Evolutionary conservation across 805 yeast species (phyloP), one percentile per base, ranked within the genome.

Genomic region (Sugiyamaella mastotermitis): DNA sequence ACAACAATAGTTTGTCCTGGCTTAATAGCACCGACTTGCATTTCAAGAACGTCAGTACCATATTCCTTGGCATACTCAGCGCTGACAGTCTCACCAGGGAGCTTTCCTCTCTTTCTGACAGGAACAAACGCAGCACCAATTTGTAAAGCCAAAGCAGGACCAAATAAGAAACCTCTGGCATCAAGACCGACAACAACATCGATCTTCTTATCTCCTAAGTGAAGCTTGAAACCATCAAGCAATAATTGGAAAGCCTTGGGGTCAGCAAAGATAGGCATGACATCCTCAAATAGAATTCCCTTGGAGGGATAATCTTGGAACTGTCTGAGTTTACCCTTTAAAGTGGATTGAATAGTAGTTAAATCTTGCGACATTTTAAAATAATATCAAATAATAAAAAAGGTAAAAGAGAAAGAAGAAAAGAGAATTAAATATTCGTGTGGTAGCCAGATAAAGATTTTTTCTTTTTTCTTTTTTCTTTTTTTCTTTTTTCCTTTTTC

Each of bases 101-200:
- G 72, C 66, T 92, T 92, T 42, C 97, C 97, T 40, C 78, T 78
- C 68, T 92, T 92, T 72, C 99, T 84, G 31, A 92, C 81, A 17
- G 99, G 97, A 37, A 90, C 83, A 54, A 92, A 92, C 7, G 96
- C 94, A 25, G 90, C 88, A 46, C 80, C 80, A 42, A 92, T 63
- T 40, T 84, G 90, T 48, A 92, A 71, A 6, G 98, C 98, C 51
- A 92, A 71, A 24, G 97, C 69, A 31, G 99, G 99, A 10, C 97
- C 99, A 55, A 92, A 90, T 42, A 92, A 69, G 61, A 92, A 92
- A 3, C 99, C 99, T 64, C 99, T 80, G 35, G 97, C 83, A 64
- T 92, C 99, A 49, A 92, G 73, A 33, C 97, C 99, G 35, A 92
- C 86, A 44, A 92, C 72, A 57, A 82, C 90, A 57, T 92, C 97